Evolutionary conservation across 176 grass and related monocot genomes (phyloP).

Genomic region (Sorghum bicolor): DNA sequence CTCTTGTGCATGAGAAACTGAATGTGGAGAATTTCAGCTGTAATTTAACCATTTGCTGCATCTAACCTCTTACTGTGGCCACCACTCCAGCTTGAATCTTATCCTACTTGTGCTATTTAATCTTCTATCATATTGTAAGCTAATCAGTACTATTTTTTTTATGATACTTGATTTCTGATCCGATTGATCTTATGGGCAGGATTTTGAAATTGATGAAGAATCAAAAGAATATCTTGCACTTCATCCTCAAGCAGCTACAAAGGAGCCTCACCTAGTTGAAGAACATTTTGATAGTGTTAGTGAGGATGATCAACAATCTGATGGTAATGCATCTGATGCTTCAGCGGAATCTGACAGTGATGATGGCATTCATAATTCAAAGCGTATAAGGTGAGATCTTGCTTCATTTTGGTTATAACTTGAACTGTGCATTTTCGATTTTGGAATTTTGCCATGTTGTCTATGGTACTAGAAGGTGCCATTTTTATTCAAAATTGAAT

Average conservation of each 20-base stretch:
- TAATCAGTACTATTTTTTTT: neutral
- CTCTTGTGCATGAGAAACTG: neutral
- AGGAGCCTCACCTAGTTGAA: slow-evolving; percentile 51
- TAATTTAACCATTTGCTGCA: slow-evolving; percentile 1
- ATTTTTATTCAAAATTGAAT: neutral
- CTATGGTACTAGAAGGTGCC: neutral
- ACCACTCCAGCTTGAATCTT: slow-evolving; percentile 3
- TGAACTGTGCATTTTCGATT: neutral
- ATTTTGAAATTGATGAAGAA: slow-evolving; percentile 70
- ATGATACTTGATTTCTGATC: slow-evolving; percentile 24
- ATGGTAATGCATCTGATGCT: slow-evolving; percentile 46
- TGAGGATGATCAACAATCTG: slow-evolving; percentile 53
- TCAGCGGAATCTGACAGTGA: slow-evolving; percentile 49
- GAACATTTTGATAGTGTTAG: slow-evolving; percentile 76
- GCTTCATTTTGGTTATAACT: neutral
- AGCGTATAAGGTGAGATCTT: slow-evolving; percentile 58
- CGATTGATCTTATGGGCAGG: slow-evolving; percentile 35
- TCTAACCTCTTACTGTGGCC: neutral
- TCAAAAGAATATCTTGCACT: slow-evolving; percentile 65
- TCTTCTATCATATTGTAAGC: neutral
- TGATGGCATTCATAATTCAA: slow-evolving; percentile 44
- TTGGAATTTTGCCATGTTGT: neutral
- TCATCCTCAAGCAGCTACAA: slow-evolving; percentile 58
- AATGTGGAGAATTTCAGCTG: neutral
- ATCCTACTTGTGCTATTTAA: neutral